Evolutionary conservation across 257 asterid genomes (phyloP).

Genomic region (Coffea canephora): DNA sequence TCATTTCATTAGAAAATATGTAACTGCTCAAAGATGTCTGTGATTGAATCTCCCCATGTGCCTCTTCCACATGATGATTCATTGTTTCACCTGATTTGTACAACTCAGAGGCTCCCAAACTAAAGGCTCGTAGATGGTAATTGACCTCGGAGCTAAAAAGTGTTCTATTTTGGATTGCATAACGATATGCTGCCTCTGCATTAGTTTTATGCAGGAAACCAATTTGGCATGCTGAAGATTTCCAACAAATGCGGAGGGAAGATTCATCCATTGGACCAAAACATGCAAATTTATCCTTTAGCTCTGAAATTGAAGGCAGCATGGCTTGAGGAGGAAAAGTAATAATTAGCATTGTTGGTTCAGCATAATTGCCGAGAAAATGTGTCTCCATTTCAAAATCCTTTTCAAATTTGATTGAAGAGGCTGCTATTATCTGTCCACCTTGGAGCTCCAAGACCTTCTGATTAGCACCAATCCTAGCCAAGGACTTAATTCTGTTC

Average conservation of each 20-base stretch:
- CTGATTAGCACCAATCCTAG: constrained; percentile 1
- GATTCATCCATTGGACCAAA: constrained; percentile 14
- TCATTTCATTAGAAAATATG: no score
- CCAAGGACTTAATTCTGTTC: constrained; percentile 16
- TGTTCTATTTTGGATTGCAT: constrained; percentile 1
- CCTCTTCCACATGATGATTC: no score
- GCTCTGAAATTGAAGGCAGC: constrained; percentile 11
- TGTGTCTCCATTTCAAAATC: background rate
- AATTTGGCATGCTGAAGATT: constrained; percentile 13
- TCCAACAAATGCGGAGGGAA: background rate
- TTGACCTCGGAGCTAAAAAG: constrained; percentile 6
- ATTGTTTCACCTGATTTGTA: no score
- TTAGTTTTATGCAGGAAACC: constrained; percentile 1
- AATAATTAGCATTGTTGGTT: background rate
- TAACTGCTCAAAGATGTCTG: no score
- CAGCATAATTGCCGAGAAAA: background rate
- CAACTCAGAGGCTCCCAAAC: background rate
- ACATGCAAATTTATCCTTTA: constrained; percentile 10
- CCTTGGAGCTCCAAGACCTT: constrained; percentile 1
- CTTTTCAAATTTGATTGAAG: background rate
- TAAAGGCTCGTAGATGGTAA: background rate
- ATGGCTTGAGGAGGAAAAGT: constrained; percentile 2
- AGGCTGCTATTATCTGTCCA: background rate
- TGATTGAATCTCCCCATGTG: no score
- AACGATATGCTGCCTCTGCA: constrained; percentile 11